phyloP scores from a whole-genome alignment of 2,329 filamentous ascomycete species.

The Clonostachys solani region DNA sequence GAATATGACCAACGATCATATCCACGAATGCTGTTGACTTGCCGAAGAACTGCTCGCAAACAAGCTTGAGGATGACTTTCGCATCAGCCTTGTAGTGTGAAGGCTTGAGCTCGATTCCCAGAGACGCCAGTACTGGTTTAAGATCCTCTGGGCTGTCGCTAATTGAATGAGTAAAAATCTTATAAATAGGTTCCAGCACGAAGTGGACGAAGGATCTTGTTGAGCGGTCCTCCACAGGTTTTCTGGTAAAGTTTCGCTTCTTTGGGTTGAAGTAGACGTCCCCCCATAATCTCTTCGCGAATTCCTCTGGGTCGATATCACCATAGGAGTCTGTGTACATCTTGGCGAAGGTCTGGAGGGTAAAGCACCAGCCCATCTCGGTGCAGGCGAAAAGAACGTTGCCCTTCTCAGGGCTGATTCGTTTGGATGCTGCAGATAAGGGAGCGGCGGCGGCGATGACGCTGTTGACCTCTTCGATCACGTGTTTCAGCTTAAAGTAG shows the following conservation, averaged over 20 bases:
- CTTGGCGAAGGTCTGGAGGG: constrained; percentile 85
- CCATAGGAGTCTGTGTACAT: constrained; percentile 93
- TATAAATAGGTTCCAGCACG: constrained; percentile 94
- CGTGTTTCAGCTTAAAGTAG: constrained; percentile 98
- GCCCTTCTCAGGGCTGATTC: constrained; percentile 91
- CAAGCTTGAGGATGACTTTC: constrained; percentile 79
- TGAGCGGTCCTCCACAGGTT: constrained; percentile 73
- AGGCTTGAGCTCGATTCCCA: constrained; percentile 86
- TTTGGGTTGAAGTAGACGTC: constrained; percentile 94
- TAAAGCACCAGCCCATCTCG: constrained; percentile 96
- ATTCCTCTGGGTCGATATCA: constrained; percentile 76
- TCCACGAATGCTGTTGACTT: constrained; percentile 87
- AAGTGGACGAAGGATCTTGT: constrained; percentile 92
- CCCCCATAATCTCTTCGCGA: constrained; percentile 85
- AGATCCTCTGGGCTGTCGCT: constrained; percentile 85
- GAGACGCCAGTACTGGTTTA: constrained; percentile 68
- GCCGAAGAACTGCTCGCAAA: constrained; percentile 95
- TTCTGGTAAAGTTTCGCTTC: constrained; percentile 88
- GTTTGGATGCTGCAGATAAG: constrained; percentile 70
- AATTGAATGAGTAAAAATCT: constrained; percentile 92
- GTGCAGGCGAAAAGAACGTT: constrained; percentile 97
- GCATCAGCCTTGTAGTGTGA: constrained; percentile 90
- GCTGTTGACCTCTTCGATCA: constrained; percentile 97
- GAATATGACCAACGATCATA: constrained; percentile 87
- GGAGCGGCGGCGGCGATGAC: constrained; percentile 86